A percentile compares a stretch with the other conserved stretches of the same genome.
phyloP scores from a whole-genome alignment of 306 rosid genomes.

The Pachyrhizus erosus region DNA sequence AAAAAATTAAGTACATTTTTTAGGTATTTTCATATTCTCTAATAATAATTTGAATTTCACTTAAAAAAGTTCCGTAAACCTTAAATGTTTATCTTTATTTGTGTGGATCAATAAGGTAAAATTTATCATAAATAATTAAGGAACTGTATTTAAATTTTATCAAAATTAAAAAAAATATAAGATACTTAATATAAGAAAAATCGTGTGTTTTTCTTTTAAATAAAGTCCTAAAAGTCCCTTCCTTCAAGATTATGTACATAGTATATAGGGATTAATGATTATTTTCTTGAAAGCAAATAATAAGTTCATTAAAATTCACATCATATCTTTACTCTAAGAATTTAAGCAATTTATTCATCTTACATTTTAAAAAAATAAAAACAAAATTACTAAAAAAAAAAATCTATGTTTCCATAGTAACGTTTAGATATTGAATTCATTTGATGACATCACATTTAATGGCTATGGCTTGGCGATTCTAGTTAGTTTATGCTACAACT shows the following conservation, averaged over 20 bases:
- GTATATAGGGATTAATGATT: not conserved
- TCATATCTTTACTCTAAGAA: not conserved
- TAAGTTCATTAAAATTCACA: not conserved
- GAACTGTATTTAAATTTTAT: too few species aligned
- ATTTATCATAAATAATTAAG: too few species aligned
- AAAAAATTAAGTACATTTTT: not conserved
- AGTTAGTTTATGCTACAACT: not conserved
- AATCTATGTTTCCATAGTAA: not conserved
- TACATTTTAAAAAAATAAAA: too few species aligned
- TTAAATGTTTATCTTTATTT: too few species aligned
- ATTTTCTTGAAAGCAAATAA: not conserved
- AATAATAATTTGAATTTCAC: not conserved
- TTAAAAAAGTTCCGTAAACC: too few species aligned
- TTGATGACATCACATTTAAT: not conserved
- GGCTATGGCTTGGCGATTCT: not conserved
- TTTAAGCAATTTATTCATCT: not conserved
- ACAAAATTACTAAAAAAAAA: not conserved
- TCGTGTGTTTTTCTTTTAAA: too few species aligned
- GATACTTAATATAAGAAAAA: too few species aligned
- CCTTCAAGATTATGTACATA: not conserved
- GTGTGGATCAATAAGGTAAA: too few species aligned
- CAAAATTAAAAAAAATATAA: too few species aligned
- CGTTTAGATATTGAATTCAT: slow-evolving; percentile 19
- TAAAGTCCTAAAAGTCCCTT: not conserved
- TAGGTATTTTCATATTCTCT: too few species aligned